Evolutionary conservation across 1,139 yeast genomes (phyloP).

Genomic region (Candida gigantensis): DNA sequence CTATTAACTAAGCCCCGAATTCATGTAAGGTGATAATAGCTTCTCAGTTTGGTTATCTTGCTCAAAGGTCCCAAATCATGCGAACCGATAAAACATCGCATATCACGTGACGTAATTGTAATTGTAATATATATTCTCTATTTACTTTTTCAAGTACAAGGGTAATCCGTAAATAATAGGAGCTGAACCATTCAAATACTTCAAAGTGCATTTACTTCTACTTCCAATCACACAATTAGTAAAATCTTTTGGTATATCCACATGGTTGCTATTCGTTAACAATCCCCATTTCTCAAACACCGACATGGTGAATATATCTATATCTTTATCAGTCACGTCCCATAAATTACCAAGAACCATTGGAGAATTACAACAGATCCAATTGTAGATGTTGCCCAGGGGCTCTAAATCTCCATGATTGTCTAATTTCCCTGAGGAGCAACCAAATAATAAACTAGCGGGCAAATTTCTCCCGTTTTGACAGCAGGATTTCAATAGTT

Average conservation of each 20-base stretch:
- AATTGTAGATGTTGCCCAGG: constrained; percentile 73
- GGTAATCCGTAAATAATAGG: constrained; percentile 36
- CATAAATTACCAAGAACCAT: constrained; percentile 84
- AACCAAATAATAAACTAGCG: constrained; percentile 81
- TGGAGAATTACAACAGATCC: constrained; percentile 79
- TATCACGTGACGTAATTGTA: no score
- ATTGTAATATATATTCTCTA: no score
- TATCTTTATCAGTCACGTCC: constrained; percentile 97
- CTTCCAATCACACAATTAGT: constrained; percentile 37
- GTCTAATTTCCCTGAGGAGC: constrained; percentile 79
- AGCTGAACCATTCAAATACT: constrained; percentile 34
- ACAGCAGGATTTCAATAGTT: constrained; percentile 24
- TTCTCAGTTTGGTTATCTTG: no score
- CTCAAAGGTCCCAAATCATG: no score
- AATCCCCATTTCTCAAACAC: constrained; percentile 67
- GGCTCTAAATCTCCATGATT: constrained; percentile 66
- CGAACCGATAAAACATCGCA: no score
- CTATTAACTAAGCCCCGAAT: no score
- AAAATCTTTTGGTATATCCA: constrained; percentile 7
- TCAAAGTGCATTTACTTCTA: constrained; percentile 57
- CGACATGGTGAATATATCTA: constrained; percentile 70
- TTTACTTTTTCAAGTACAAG: constrained; percentile 12
- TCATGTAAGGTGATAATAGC: no score
- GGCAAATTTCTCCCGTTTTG: constrained; percentile 33
- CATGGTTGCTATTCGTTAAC: constrained; percentile 18